phyloP scores from a whole-genome alignment of 2,329 filamentous ascomycete species.

The Penicillium olsonii region DNA sequence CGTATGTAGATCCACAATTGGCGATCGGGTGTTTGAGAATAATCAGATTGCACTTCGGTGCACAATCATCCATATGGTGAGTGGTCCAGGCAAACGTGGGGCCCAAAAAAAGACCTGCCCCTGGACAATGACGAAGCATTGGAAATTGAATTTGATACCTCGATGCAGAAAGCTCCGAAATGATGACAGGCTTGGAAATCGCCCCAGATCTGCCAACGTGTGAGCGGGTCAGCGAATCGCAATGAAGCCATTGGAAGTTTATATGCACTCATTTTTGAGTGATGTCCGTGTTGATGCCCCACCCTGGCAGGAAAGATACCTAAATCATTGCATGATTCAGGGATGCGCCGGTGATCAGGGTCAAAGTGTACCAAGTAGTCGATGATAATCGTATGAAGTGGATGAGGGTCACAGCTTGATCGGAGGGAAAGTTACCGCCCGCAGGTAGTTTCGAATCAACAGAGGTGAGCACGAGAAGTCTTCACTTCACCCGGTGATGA shows the following conservation, averaged over 20 bases:
- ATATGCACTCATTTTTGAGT: not conserved
- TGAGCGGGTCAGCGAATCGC: not conserved
- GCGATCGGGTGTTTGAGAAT: not conserved
- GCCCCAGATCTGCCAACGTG: constrained; percentile 1
- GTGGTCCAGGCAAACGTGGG: not conserved
- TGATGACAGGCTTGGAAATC: not conserved
- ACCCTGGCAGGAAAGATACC: not conserved
- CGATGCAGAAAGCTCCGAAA: not conserved
- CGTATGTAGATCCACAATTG: not conserved
- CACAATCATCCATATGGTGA: not conserved
- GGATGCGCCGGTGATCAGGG: not conserved
- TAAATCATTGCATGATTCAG: not conserved
- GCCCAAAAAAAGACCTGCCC: not conserved
- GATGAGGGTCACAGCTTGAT: no score
- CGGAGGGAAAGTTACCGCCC: no score
- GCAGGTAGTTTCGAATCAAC: no score
- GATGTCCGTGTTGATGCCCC: not conserved
- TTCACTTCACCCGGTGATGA: no score
- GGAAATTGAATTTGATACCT: constrained; percentile 1
- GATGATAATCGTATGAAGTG: not conserved
- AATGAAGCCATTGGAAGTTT: not conserved
- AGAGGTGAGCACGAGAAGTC: no score
- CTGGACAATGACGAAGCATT: not conserved
- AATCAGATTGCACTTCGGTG: not conserved
- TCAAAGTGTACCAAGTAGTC: not conserved